Conservation (phyloP, 2,329 filamentous ascomycete genomes). For the Stenocarpella maydis region DNA sequence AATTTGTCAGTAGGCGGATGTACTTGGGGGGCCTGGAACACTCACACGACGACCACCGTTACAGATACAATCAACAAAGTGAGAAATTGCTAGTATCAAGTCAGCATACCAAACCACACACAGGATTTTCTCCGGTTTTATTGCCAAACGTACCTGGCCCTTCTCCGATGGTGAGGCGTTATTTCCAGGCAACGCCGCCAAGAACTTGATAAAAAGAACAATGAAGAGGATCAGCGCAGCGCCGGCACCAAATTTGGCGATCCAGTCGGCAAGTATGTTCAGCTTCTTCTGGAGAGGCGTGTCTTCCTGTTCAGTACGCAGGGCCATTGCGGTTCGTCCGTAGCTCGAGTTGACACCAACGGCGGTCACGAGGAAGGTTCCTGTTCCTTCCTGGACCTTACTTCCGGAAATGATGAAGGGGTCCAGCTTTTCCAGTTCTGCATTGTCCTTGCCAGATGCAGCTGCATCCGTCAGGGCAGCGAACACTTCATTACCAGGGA, state of each 20-base stretch:
- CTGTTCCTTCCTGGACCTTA: conserved; percentile 62
- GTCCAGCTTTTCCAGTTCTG: conserved; percentile 58
- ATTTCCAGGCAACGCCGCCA: conserved; percentile 62
- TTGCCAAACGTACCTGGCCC: conserved; percentile 51
- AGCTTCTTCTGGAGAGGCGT: conserved; percentile 64
- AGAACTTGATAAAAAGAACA: conserved; percentile 80
- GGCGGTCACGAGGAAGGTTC: conserved; percentile 62
- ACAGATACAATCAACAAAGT: conserved; percentile 71
- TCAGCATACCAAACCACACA: not conserved
- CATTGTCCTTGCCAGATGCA: conserved; percentile 48
- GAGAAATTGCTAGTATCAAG: conserved; percentile 53
- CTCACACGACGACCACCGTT: conserved; percentile 70
- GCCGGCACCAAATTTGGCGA: conserved; percentile 64
- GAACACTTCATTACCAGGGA: conserved; percentile 65
- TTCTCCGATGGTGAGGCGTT: conserved; percentile 58
- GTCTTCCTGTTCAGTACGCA: conserved; percentile 59
- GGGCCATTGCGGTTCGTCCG: conserved; percentile 64
- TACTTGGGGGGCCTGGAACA: fast-evolving
- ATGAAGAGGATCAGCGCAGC: conserved; percentile 80
- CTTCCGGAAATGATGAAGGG: conserved; percentile 70
- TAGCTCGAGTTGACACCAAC: conserved; percentile 63
- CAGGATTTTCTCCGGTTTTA: not conserved
- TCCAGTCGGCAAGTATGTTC: conserved; percentile 57
- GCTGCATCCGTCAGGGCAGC: conserved; percentile 60
- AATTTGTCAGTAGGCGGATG: not conserved